These are phyloP conservation scores for Crinitomyces ghanaensis DNA, from an alignment of 805 yeast genomes.

Conservation along the genomic window DNA sequence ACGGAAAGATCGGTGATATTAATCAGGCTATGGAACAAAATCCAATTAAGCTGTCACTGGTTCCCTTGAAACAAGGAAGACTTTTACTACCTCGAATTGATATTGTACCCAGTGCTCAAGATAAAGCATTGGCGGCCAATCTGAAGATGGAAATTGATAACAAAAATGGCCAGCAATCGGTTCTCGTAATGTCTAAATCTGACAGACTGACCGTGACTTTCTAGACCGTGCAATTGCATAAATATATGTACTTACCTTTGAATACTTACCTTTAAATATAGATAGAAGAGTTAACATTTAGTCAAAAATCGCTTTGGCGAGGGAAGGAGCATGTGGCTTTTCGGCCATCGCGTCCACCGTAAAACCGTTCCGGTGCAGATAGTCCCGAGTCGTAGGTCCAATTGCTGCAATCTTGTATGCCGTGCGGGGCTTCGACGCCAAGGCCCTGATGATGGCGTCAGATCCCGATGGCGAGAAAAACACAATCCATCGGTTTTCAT, in stretches of 20 bases:
- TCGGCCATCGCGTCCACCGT: constrained; percentile 51
- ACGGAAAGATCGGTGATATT: constrained; percentile 13
- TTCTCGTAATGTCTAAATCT: constrained; percentile 60
- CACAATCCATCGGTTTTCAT: constrained; percentile 50
- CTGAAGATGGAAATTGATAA: constrained; percentile 47
- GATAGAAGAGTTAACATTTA: too few species aligned
- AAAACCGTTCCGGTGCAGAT: constrained; percentile 41
- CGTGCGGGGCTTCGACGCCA: constrained; percentile 19
- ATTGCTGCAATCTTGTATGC: constrained; percentile 57
- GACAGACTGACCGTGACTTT: constrained; percentile 52
- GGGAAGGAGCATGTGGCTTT: constrained; percentile 58
- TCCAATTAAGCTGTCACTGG: constrained; percentile 34
- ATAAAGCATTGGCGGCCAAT: constrained; percentile 15
- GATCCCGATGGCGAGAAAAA: constrained; percentile 92
- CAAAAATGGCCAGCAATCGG: constrained; percentile 54
- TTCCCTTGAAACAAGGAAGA: constrained; percentile 72
- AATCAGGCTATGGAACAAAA: constrained; percentile 9
- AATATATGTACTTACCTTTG: background rate
- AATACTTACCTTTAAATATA: background rate
- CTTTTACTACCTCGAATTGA: constrained; percentile 53
- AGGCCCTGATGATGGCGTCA: constrained; percentile 40
- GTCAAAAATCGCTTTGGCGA: constrained; percentile 32
- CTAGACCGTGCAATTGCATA: constrained; percentile 19
- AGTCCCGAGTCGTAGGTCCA: constrained; percentile 81
- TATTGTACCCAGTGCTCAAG: constrained; percentile 28